Evolutionary conservation across 345 rosid species (phyloP).

Genomic region (Turritis glabra): DNA sequence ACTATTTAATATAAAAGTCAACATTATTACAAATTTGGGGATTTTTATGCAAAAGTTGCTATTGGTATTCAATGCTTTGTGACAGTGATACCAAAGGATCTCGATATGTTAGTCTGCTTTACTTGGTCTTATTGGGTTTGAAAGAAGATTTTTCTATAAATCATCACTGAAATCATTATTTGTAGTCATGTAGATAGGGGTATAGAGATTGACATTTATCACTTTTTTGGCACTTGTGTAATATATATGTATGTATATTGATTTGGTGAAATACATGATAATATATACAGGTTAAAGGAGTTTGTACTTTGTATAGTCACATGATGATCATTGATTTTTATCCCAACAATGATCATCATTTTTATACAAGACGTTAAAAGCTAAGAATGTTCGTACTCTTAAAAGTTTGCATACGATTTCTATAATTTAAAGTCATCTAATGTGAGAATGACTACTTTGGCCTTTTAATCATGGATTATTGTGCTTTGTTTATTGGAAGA

Average conservation of each 20-base stretch:
- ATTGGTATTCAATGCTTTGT: slow-evolving; percentile 38
- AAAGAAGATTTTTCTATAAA: neutral
- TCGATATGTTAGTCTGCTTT: slow-evolving; percentile 11
- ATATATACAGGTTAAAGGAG: neutral
- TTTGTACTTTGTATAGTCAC: slow-evolving; percentile 33
- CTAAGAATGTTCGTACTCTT: slow-evolving; percentile 20
- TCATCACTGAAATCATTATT: neutral
- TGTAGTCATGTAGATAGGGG: neutral
- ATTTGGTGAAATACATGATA: slow-evolving; percentile 3
- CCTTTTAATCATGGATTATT: neutral
- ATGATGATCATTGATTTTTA: slow-evolving; percentile 12
- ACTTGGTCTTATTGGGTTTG: neutral
- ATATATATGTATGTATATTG: neutral
- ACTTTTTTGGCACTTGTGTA: slow-evolving; percentile 4
- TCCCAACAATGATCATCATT: slow-evolving; percentile 15
- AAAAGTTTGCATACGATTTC: neutral
- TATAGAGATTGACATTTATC: slow-evolving; percentile 20
- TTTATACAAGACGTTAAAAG: slow-evolving; percentile 22
- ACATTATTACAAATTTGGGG: slow-evolving; percentile 18
- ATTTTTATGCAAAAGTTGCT: slow-evolving; percentile 30
- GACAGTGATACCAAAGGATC: slow-evolving; percentile 28
- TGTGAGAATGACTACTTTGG: slow-evolving; percentile 18
- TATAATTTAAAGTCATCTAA: neutral
- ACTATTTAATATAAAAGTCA: slow-evolving; percentile 34
- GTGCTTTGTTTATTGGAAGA: slow-evolving; percentile 1